A percentile compares a stretch with the other conserved stretches of the same genome.
Evolutionary conservation across 108 stramenopile species (phyloP).

Genomic region (Conticribra weissflogii): DNA sequence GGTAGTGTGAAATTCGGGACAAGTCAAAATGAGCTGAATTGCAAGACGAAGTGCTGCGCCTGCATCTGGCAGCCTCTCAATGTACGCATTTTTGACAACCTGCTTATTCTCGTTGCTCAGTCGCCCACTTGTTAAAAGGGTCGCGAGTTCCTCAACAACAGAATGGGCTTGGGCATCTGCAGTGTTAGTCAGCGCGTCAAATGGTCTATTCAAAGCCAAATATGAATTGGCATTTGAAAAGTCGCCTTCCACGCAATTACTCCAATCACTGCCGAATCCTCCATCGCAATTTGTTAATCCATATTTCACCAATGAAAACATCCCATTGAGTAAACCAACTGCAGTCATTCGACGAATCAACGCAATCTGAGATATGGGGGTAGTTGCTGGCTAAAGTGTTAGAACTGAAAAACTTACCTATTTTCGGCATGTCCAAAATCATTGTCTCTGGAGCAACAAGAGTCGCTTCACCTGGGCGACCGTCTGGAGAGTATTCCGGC

Average conservation of each 20-base stretch:
- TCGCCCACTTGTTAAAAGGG: slow-evolving; percentile 59
- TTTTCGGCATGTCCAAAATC: slow-evolving; percentile 49
- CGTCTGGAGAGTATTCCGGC: slow-evolving; percentile 57
- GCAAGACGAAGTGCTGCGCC: slow-evolving; percentile 36
- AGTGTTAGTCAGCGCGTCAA: slow-evolving; percentile 12
- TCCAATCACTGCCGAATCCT: slow-evolving; percentile 35
- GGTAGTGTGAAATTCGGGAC: slow-evolving; percentile 58
- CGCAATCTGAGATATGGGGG: neutral
- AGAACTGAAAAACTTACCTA: slow-evolving; percentile 12
- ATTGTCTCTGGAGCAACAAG: slow-evolving; percentile 42
- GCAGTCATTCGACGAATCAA: neutral
- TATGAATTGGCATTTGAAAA: slow-evolving; percentile 21
- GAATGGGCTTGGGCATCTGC: slow-evolving; percentile 28
- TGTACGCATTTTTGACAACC: slow-evolving; percentile 28
- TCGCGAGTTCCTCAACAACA: slow-evolving; percentile 40
- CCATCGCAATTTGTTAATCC: slow-evolving; percentile 55
- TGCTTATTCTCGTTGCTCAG: slow-evolving; percentile 34
- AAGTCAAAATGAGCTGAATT: slow-evolving; percentile 25
- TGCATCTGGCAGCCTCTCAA: slow-evolving; percentile 12
- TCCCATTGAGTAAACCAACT: slow-evolving; percentile 50
- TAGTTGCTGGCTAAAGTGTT: neutral
- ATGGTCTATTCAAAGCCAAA: slow-evolving; percentile 36
- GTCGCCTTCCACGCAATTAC: slow-evolving; percentile 24
- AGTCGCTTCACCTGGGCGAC: slow-evolving; percentile 35
- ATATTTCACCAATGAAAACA: slow-evolving; percentile 56